Evolutionary conservation across 768 basidiomycete genomes (phyloP), one percentile per base, ranked within the genome.

Genomic region (Tricholoma furcatifolium): DNA sequence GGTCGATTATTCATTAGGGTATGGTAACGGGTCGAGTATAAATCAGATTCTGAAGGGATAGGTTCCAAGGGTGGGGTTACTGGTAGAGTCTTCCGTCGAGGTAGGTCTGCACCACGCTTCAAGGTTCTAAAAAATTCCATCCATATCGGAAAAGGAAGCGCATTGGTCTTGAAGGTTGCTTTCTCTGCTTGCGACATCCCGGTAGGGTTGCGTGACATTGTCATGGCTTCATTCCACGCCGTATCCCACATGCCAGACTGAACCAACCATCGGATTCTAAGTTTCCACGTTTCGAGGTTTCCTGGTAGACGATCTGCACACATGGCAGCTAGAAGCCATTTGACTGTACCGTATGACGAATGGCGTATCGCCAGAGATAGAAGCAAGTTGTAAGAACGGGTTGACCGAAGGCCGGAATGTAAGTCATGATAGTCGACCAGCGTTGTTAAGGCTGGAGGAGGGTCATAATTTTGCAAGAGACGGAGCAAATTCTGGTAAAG

Each of bases 251-350:
- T 65, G 7, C 81, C 85, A 3, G 73, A 70, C 42, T 76, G 73
- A 41, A 88, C 71, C 47, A 85, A 66, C 71, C 75, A 80, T 17
- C 88, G 79, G 55, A 80, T 75, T 51, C 73, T 71, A 35, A 88
- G 66, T 65, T 79, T 78, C 65, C 74, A 70, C 1, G 87, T 87
- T 60, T 84, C 80, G 43, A 76, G 51, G 63, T 85, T 76, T 31
- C 64, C 68, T 3, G 59, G 62, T 3, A 86, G 60, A 6, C 66
- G 60, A 24, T 74, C 74, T 23, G 60, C 56, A 18, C 67, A 66
- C 81, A 88, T 86, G 36, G 65, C 65, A 9, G 50, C 42, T 15
- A 88, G 65, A 42, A 90, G 67, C 43, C 67, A 66, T 24, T 58
- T 61, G 10, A 75, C 80, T 1, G 70, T 74, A 3, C 78, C 76